Base-by-base conservation (phyloP, 2,329 filamentous ascomycete genomes). In the Diaporthe sp. region DNA sequence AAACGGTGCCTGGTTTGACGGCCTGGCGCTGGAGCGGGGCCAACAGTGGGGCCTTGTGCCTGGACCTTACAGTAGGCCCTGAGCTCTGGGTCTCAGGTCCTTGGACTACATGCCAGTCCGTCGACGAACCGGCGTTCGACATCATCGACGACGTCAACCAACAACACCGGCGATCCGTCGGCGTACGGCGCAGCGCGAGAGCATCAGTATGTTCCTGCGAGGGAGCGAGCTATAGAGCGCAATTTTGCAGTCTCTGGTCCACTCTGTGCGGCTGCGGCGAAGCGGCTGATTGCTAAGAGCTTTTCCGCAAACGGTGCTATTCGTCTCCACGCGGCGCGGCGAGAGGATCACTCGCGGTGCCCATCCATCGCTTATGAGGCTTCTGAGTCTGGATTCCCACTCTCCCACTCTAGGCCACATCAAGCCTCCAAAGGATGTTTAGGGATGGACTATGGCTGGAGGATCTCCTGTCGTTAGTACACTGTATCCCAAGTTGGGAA, bases 191-290 rank as follows among this genome's bases (percentile, higher is more conserved):
- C 61, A 28, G 42, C 45, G 28, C 30, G 7, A n/a, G 30, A 61
- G n/a, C 69, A 60, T 38, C 50, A 61, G 30, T 40, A 13, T 12
- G 40, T 50, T 52, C 22, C 52, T 3, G n/a, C 15, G 47, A 28
- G 22, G 64, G 47, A 25, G 17, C n/a, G n/a, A n/a, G n/a, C 25
- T 45, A 15, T 28, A 35, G 40, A 38, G 54, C 28, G 30, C 68
- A 71, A 71, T 60, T 30, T 60, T 35, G 57, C n/a, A n/a, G 33
- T 42, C 25, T 40, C 54, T 38, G 54, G 30, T 25, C 55, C 42
- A 35, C 33, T 30, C 69, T 72, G 57, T 57, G 69, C 30, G 69
- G 69, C 57, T 72, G 70, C 70, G 70, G 70, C 70, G 33, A 64
- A 45, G 70, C 60, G 47, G 45, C 57, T 72, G 42, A 40, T 72